Percentiles rank a stretch among this genome's conserved stretches.
phyloP scores from a whole-genome alignment of 371 early-diverging fungal genomes.

The Mortierella sp. region DNA sequence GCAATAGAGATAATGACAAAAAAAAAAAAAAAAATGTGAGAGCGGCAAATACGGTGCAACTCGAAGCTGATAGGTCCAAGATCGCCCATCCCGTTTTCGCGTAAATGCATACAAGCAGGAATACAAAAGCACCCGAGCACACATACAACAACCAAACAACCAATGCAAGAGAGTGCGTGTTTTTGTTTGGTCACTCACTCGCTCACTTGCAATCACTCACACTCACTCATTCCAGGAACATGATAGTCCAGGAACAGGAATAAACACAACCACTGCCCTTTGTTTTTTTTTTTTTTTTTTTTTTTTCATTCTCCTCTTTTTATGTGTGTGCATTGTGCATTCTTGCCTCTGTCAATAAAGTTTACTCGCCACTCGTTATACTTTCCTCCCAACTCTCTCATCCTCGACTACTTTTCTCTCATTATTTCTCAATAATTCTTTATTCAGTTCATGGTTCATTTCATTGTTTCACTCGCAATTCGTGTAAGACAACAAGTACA shows the following conservation, averaged over 20 bases:
- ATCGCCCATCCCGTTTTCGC: not conserved
- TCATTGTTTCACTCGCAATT: not conserved
- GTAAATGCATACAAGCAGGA: not conserved
- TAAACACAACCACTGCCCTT: too few species aligned
- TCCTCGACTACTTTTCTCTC: not conserved
- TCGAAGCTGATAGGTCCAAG: constrained; percentile 14
- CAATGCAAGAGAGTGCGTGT: too few species aligned
- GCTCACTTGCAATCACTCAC: too few species aligned
- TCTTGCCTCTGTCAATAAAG: too few species aligned
- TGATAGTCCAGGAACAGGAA: too few species aligned
- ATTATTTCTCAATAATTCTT: not conserved
- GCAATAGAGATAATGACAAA: not conserved
- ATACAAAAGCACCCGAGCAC: not conserved
- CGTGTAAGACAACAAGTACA: not conserved
- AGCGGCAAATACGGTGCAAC: not conserved
- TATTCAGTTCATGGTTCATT: not conserved
- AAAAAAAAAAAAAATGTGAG: not conserved
- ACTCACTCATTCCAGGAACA: too few species aligned
- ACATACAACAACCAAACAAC: too few species aligned
- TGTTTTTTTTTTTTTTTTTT: not conserved
- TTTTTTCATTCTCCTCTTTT: not conserved
- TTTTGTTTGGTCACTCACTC: too few species aligned
- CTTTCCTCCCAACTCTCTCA: not conserved
- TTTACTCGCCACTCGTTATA: not conserved
- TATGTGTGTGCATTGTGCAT: not conserved